Evolutionary conservation across 352 stramenopile species (phyloP).

Genomic region (Elongisporangium undulatum): DNA sequence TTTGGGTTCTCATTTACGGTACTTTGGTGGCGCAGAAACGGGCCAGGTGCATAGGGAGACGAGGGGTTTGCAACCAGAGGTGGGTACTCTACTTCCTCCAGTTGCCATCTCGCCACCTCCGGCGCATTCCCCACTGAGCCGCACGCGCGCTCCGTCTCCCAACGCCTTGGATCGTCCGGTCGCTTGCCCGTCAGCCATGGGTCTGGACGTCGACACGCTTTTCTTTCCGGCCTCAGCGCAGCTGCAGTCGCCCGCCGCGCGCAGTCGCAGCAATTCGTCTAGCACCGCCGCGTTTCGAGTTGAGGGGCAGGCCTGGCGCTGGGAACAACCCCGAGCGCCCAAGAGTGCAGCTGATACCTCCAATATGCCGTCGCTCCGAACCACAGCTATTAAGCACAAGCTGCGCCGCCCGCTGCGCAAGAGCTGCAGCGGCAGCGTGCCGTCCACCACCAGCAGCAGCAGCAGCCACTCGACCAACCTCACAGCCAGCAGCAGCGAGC

Average conservation of each 20-base stretch:
- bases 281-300: background rate
- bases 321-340: constrained; percentile 8
- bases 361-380: constrained; percentile 13
- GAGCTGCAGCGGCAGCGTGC: constrained; percentile 19
- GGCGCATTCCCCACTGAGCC: background rate
- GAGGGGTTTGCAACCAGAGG: background rate
- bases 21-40: background rate
- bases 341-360: constrained; percentile 4
- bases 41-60: background rate
- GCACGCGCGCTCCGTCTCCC: background rate
- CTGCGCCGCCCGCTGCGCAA: constrained; percentile 24
- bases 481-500: background rate
- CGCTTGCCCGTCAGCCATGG: background rate
- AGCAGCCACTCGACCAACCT: background rate
- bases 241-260: background rate
- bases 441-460: background rate
- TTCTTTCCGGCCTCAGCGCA: background rate
- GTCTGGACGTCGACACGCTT: background rate
- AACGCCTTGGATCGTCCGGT: background rate
- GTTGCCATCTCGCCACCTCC: background rate
- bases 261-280: background rate
- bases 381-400: constrained; percentile 16
- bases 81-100: background rate
- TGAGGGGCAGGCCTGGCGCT: constrained; percentile 25
- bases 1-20: background rate